Base-by-base conservation (phyloP, 768 basidiomycete species). In the Boletus eberwhitei region DNA sequence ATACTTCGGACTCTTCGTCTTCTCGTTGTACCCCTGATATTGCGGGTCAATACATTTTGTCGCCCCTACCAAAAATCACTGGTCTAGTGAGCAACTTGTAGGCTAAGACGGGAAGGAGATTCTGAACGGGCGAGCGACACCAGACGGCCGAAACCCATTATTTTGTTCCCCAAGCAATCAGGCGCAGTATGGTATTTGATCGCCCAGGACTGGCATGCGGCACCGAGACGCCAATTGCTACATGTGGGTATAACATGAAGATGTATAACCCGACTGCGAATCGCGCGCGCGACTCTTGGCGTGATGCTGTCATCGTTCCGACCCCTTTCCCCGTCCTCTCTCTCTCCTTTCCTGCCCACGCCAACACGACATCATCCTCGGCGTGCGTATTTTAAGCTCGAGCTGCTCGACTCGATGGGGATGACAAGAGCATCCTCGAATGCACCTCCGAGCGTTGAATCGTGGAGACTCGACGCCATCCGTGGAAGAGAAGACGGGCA, bases 211-310 rank as follows among this genome's bases (percentile, higher is more conserved):
- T 8, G n/a, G 35, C n/a, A 34, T 11, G 21, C 22, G 34, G 29
- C 17, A 43, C 39, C 34, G 41, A 21, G 32, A 24, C 17, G 24
- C 32, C 50, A 48, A 32, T 32, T n/a, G 50, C 12, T 13, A 48
- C n/a, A 32, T 32, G 13, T 31, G 31, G 21, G 31, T 13, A 12
- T 5, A 17, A 31, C 17, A 47, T 26, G 34, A 37, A 21, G 24
- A 42, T 14, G n/a, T 16, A 8, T 29, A 48, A 36, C 24, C 32
- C 36, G 2, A 40, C 29, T 37, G 55, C 55, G 56, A 32, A 57
- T 57, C 55, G 47, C 13, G n/a, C 39, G 55, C 9, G 29, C 56
- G 56, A 57, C 55, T 58, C 55, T 56, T 56, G 47, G 9, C 21
- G 49, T 22, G 19, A 45, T 44, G 17, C 29, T 31, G n/a, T 44